These are phyloP conservation scores for Plasmodium vivax DNA, from an alignment of 169 alveolate genomes.

Conservation along the genomic window DNA sequence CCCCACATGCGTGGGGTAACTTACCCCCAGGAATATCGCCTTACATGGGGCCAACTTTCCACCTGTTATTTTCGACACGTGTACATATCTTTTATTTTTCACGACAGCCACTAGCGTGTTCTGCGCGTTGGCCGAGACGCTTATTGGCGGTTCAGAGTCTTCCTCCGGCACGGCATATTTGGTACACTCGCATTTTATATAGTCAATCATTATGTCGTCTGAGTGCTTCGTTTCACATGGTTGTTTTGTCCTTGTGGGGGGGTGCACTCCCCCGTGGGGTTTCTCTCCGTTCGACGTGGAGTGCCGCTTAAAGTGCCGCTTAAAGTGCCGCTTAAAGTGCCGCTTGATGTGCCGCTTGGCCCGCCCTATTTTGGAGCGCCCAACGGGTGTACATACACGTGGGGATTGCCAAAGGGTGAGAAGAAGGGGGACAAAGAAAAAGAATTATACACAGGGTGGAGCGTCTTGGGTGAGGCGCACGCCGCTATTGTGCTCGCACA, in stretches of 20 bases:
- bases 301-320: background rate
- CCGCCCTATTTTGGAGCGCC: background rate
- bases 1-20: background rate
- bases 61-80: slow-evolving; percentile 28
- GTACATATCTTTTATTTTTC: slow-evolving; percentile 13
- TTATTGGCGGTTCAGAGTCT: slow-evolving; percentile 39
- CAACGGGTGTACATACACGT: background rate
- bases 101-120: slow-evolving; percentile 49
- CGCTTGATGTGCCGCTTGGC: background rate
- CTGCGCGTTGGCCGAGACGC: slow-evolving; percentile 11
- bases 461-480: background rate
- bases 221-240: background rate
- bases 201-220: slow-evolving; percentile 18
- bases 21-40: slow-evolving; percentile 33
- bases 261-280: background rate
- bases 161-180: slow-evolving; percentile 49
- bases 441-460: background rate
- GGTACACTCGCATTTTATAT: slow-evolving; percentile 44
- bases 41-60: slow-evolving; percentile 11
- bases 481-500: background rate
- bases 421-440: background rate
- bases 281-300: background rate
- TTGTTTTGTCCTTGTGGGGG: background rate
- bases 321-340: background rate
- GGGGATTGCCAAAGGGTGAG: background rate